Percentiles rank a stretch among this genome's conserved stretches.
Evolutionary conservation across 331 rosid genomes (phyloP).

Genomic region (Malus hybrid): DNA sequence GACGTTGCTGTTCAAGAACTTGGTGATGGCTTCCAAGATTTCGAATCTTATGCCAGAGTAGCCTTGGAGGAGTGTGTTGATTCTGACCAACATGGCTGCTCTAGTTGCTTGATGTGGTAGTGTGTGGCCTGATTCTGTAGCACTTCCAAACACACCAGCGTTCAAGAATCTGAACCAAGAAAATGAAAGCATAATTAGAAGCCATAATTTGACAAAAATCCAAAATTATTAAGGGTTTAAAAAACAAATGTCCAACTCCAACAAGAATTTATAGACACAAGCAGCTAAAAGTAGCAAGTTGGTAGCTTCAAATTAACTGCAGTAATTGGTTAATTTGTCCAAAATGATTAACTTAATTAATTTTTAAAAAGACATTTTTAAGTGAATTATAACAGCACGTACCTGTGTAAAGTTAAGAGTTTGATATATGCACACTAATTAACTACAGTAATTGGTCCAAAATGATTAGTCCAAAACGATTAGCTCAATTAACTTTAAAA

Average conservation of each 20-base stretch:
- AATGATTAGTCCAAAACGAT: too few relatives aligned
- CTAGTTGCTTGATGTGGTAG: constrained; percentile 61
- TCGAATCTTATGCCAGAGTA: constrained; percentile 85
- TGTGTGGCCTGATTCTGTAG: constrained; percentile 54
- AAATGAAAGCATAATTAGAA: not conserved
- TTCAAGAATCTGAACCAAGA: constrained; percentile 52
- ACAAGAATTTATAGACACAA: not conserved
- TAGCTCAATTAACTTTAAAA: too few relatives aligned
- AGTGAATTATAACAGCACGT: too few relatives aligned
- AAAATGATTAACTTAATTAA: too few relatives aligned
- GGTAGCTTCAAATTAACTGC: too few relatives aligned
- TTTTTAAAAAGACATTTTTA: too few relatives aligned
- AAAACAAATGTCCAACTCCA: not conserved
- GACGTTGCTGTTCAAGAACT: constrained; percentile 59
- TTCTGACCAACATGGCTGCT: constrained; percentile 79
- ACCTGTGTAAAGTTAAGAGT: too few relatives aligned
- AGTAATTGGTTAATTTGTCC: too few relatives aligned
- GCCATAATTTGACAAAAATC: not conserved
- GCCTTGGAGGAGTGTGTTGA: constrained; percentile 88
- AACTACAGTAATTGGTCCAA: not conserved
- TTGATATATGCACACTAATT: too few relatives aligned
- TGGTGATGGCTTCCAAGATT: constrained; percentile 71
- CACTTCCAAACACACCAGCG: constrained; percentile 74
- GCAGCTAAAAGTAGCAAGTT: too few relatives aligned
- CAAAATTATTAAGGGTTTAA: not conserved